Conservation (phyloP, 2,329 filamentous ascomycete genomes). For the Fusarium gaditjirri region DNA sequence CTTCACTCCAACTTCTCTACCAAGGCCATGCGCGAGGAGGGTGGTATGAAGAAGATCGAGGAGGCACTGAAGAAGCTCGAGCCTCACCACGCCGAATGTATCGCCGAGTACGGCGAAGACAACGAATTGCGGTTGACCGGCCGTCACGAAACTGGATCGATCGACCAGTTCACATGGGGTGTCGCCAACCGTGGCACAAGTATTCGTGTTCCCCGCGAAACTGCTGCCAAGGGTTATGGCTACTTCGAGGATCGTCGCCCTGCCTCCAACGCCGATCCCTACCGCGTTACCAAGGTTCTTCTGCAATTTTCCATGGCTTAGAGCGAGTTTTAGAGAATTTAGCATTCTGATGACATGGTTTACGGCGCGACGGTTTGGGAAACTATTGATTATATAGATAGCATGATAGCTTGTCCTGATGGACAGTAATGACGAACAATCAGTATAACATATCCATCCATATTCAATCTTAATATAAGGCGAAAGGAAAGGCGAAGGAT, state of each 20-base stretch:
- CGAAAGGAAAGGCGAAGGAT: too few species aligned
- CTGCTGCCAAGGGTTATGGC: conserved; percentile 87
- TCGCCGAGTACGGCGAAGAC: conserved; percentile 93
- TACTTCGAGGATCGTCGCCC: conserved; percentile 91
- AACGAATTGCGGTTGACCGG: conserved; percentile 96
- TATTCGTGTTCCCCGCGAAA: conserved; percentile 89
- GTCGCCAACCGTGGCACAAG: conserved; percentile 96
- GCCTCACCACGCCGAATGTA: conserved; percentile 82
- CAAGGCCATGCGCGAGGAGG: conserved; percentile 86
- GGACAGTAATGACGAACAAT: too few species aligned
- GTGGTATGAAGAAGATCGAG: conserved; percentile 96
- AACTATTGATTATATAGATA: not conserved
- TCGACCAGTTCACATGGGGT: conserved; percentile 90
- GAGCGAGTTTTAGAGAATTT: conserved; percentile 24
- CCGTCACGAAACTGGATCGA: conserved; percentile 90
- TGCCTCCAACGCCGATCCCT: conserved; percentile 88
- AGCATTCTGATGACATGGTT: not conserved
- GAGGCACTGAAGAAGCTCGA: conserved; percentile 85
- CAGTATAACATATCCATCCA: too few species aligned
- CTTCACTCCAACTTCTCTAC: conserved; percentile 96
- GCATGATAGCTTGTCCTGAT: too few species aligned
- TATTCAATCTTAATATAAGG: too few species aligned
- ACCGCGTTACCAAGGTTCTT: conserved; percentile 83
- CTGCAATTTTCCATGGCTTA: conserved; percentile 37
- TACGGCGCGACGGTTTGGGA: conserved; percentile 26